Evolutionary conservation across 371 early-diverging fungal species (phyloP).

Genomic region (Mortierella sp.): DNA sequence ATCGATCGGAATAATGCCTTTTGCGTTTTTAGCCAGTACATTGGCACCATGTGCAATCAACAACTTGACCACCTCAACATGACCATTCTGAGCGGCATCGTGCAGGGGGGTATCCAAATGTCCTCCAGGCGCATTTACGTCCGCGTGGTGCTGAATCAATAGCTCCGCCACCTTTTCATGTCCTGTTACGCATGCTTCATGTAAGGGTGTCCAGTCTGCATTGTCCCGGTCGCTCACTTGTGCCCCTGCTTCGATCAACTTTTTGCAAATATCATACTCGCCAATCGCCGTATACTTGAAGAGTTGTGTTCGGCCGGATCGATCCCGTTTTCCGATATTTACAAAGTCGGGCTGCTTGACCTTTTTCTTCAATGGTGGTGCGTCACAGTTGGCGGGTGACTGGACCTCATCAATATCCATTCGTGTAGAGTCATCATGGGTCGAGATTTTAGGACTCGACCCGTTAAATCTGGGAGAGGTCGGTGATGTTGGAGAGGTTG

Average conservation of each 20-base stretch:
- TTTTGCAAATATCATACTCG: conserved; percentile 60
- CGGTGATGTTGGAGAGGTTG: conserved; percentile 19
- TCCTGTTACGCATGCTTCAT: conserved; percentile 74
- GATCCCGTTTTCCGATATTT: conserved; percentile 66
- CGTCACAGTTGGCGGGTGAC: conserved; percentile 3
- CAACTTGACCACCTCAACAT: conserved; percentile 65
- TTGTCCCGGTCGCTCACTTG: conserved; percentile 69
- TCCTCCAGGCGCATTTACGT: conserved; percentile 69
- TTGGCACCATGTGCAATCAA: conserved; percentile 72
- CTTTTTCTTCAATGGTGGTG: conserved; percentile 24
- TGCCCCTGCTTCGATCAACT: conserved; percentile 60
- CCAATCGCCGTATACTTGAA: conserved; percentile 64
- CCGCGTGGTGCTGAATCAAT: conserved; percentile 64
- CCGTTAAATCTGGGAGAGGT: conserved; percentile 11
- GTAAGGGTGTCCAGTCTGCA: conserved; percentile 76
- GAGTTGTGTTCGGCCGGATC: conserved; percentile 67
- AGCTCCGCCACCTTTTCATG: conserved; percentile 65
- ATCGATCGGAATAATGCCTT: conserved; percentile 56
- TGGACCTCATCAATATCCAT: conserved; percentile 7
- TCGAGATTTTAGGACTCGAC: conserved; percentile 8
- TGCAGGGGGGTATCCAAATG: conserved; percentile 83
- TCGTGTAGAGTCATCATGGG: background rate
- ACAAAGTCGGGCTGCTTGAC: conserved; percentile 32
- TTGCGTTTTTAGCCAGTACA: conserved; percentile 65
- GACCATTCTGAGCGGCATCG: conserved; percentile 80